These are phyloP conservation scores for Paramecium caudatum DNA, from an alignment of 73 alveolate genomes.

Conservation along the genomic window DNA sequence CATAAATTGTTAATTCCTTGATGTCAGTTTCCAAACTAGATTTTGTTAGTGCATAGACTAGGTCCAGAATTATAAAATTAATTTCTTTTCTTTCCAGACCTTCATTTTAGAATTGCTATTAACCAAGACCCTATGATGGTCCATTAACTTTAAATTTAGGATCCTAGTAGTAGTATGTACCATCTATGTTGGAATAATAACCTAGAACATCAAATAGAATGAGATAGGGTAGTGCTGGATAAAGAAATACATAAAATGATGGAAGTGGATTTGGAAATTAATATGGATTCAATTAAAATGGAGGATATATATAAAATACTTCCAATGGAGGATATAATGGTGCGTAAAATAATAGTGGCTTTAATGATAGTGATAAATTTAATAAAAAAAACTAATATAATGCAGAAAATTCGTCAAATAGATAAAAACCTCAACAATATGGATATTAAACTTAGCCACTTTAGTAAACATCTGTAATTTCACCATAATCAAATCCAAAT, in stretches of 20 bases:
- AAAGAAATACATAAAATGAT: neutral
- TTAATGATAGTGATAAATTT: too few relatives aligned
- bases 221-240: conserved; percentile 3
- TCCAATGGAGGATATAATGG: too few relatives aligned
- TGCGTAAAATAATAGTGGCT: too few relatives aligned
- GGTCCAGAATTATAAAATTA: conserved; percentile 74
- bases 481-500: conserved; percentile 2
- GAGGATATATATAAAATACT: too few relatives aligned
- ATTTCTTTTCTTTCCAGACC: conserved; percentile 70
- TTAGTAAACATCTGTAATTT: neutral
- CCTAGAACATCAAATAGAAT: neutral
- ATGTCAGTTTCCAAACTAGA: conserved; percentile 77
- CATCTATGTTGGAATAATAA: neutral
- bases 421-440: too few relatives aligned
- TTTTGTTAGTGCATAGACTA: conserved; percentile 68
- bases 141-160: neutral
- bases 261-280: too few relatives aligned
- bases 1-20: conserved; percentile 53
- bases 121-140: conserved; percentile 69
- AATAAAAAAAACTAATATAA: too few relatives aligned
- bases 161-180: conserved; percentile 28
- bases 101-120: conserved; percentile 1
- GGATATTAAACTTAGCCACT: conserved; percentile 10
- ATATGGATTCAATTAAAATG: neutral
- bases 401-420: too few relatives aligned